These are phyloP conservation scores for Diaporthe citriasiana DNA, from an alignment of 2,329 filamentous ascomycete species.

Conservation along the genomic window DNA sequence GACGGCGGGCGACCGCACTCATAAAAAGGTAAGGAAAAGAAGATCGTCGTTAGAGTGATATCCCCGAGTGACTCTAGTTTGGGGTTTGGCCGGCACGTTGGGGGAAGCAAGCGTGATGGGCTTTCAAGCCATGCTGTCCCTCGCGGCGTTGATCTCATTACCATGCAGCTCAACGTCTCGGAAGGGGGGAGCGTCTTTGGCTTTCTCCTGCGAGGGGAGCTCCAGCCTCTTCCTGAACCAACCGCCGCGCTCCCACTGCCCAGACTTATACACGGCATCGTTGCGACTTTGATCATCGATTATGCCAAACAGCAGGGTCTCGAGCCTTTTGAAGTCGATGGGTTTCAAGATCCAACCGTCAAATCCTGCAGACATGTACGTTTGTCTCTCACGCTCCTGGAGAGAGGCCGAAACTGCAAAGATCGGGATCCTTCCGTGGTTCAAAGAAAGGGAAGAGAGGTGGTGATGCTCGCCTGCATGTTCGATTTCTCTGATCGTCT, in stretches of 20 bases:
- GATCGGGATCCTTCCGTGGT: conserved; percentile 80
- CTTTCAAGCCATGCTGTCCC: conserved; percentile 19
- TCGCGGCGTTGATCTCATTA: conserved; percentile 39
- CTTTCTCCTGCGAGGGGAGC: conserved; percentile 33
- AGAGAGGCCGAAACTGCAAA: conserved; percentile 91
- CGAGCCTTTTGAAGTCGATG: conserved; percentile 83
- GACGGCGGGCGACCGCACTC: background rate
- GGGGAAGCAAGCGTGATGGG: background rate
- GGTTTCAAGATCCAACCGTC: conserved; percentile 94
- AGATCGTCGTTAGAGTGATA: background rate
- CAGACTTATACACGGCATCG: conserved; percentile 76
- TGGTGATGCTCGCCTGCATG: conserved; percentile 60
- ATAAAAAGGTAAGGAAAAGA: background rate
- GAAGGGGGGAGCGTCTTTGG: conserved; percentile 37
- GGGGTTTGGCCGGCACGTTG: background rate
- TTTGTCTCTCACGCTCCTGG: conserved; percentile 75
- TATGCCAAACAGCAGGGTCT: conserved; percentile 78
- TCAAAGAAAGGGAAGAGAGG: conserved; percentile 70
- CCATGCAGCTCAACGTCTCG: conserved; percentile 34
- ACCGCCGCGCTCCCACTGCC: conserved; percentile 87
- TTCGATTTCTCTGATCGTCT: conserved; percentile 85
- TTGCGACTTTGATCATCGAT: conserved; percentile 70
- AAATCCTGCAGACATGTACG: conserved; percentile 83
- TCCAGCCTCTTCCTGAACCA: conserved; percentile 71
- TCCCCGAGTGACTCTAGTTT: background rate